Conservation (phyloP, 2,329 filamentous ascomycete species). For the Colletotrichum orbiculare region DNA sequence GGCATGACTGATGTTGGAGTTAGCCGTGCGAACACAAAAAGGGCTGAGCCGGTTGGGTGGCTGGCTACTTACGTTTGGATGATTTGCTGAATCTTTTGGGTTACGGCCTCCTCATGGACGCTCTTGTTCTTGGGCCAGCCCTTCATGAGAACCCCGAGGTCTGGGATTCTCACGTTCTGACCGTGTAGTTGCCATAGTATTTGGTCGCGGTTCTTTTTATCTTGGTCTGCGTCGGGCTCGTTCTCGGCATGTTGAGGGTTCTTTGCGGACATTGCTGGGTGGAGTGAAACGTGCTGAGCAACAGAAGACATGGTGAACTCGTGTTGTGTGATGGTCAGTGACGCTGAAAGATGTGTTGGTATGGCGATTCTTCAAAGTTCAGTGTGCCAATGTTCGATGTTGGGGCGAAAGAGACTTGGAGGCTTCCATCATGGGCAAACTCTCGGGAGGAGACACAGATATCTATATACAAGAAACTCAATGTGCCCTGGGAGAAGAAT, state of each 20-base stretch:
- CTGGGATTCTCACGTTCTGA: conserved; percentile 22
- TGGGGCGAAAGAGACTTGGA: too few species aligned
- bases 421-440: too few species aligned
- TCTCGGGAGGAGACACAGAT: too few species aligned
- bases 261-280: conserved; percentile 11
- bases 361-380: too few species aligned
- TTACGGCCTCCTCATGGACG: conserved; percentile 9
- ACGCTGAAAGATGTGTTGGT: too few species aligned
- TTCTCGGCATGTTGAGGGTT: too few species aligned
- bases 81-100: conserved; percentile 18
- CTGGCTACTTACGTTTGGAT: conserved; percentile 12
- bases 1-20: conserved; percentile 3
- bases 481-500: too few species aligned
- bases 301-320: too few species aligned
- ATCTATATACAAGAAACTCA: too few species aligned
- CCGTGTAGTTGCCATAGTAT: conserved; percentile 25
- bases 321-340: too few species aligned
- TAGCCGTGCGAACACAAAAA: neutral
- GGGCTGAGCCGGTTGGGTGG: neutral
- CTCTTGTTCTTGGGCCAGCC: conserved; percentile 23
- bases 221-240: too few species aligned
- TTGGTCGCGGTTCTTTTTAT: neutral
- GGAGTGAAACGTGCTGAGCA: neutral
- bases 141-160: conserved; percentile 14
- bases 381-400: too few species aligned